These are phyloP conservation scores for Solanum bulbocastanum DNA, from an alignment of 257 asterid species.

Conservation along the genomic window DNA sequence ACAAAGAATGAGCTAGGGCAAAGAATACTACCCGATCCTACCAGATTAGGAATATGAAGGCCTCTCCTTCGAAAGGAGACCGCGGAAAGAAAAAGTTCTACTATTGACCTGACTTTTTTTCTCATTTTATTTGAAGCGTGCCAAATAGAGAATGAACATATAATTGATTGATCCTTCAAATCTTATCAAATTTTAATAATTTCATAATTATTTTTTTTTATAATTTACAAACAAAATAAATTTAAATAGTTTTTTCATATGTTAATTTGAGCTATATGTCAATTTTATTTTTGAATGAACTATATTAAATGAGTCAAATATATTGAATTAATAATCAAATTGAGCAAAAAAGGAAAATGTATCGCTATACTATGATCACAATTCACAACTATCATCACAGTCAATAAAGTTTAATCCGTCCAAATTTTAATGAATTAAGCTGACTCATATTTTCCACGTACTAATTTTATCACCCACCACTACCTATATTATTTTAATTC, in stretches of 20 bases:
- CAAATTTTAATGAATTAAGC: neutral
- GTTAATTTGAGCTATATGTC: neutral
- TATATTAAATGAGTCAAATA: too few species aligned
- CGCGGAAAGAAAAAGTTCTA: too few species aligned
- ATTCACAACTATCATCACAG: neutral
- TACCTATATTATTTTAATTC: neutral
- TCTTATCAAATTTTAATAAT: too few species aligned
- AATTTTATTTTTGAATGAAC: neutral
- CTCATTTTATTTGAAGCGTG: too few species aligned
- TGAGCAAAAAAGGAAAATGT: neutral
- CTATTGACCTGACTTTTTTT: too few species aligned
- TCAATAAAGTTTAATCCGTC: neutral
- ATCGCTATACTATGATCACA: accelerated
- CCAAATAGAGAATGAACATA: neutral
- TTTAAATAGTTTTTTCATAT: neutral
- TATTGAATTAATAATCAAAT: too few species aligned
- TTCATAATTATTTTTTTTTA: too few species aligned
- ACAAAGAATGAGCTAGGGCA: neutral
- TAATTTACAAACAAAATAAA: too few species aligned
- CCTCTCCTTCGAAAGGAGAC: neutral
- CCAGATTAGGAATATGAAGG: neutral
- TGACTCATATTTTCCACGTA: too few species aligned
- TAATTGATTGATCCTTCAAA: neutral
- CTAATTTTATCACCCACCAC: neutral
- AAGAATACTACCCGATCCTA: accelerated